Percentiles rank a stretch among this genome's conserved stretches.
Conservation (phyloP, 257 asterid species). For the Solanum neorickii region DNA sequence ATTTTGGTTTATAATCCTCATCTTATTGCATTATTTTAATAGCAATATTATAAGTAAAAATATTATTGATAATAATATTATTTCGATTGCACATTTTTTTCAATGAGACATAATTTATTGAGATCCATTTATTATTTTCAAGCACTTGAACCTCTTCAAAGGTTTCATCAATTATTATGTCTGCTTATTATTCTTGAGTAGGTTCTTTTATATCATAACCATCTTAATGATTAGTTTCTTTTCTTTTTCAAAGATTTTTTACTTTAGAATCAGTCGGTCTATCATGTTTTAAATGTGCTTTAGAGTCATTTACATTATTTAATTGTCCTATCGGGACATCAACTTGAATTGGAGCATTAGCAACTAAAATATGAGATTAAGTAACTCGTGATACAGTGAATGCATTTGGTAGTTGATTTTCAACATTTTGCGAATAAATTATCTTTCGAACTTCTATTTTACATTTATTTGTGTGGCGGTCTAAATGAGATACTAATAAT, state of each 20-base stretch:
- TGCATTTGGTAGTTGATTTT: neutral
- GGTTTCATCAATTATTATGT: neutral
- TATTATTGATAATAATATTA: neutral
- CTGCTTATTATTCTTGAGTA: neutral
- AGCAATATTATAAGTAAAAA: too few species aligned
- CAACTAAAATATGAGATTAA: neutral
- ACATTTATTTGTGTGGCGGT: neutral
- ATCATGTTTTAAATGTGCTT: neutral
- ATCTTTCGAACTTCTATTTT: neutral
- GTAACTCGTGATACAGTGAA: neutral
- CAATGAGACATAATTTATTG: neutral
- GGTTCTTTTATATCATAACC: neutral
- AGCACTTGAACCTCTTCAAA: neutral
- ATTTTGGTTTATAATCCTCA: neutral
- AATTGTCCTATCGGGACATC: neutral
- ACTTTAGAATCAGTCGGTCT: neutral
- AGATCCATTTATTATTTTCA: neutral
- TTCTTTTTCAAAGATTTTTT: neutral
- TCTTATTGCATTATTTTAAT: neutral
- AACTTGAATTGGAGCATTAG: too few species aligned
- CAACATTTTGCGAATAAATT: neutral
- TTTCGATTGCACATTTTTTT: too few species aligned
- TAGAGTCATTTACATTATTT: neutral
- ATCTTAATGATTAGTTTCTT: neutral
- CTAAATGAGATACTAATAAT: neutral